Evolutionary conservation across 306 rosid genomes (phyloP), one percentile per base, ranked within the genome.

Genomic region (Pueraria montana): DNA sequence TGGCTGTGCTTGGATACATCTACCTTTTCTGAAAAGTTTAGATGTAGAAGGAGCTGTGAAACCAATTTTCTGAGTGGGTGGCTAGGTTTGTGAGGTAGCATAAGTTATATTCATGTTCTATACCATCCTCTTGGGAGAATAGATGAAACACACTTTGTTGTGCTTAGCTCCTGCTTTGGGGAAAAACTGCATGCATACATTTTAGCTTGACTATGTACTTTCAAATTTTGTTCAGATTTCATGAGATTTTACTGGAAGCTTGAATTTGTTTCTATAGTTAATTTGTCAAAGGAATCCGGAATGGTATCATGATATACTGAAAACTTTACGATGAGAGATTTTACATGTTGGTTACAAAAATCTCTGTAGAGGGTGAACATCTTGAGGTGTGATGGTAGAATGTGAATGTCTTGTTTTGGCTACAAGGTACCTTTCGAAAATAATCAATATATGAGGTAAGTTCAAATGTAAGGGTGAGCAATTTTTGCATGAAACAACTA

Each of bases 1-100:
- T 90, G 68, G 59, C 74, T 56, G 90, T 72, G 36, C 91, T 96
- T 13, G 94, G 91, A 50, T 93, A 89, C 87, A 40, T 12, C 86
- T 92, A 91, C 85, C 85, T 88, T 79, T 46, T 86, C 85, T 88
- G 78, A 91, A 56, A 79, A 42, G 86, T 80, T 77, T 10, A 38
- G 88, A 56, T 66, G 36, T 85, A 79, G 89, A 76, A 77, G 76
- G 86, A 70, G 78, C 59, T 50, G 50, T 81, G 50, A 83, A 67
- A 74, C 85, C 85, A 71, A 48, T 64, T 87, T 92, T 86, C 83
- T 85, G 56, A 70, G 73, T 59, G 84, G 56, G 78, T 30, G 68
- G 76, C 73, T 84, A 72, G 87, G 84, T 72, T 80, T 85, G 43
- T 81, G 69, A 81, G 86, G 85, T 91, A 81, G 80, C 85, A 63